phyloP scores from a whole-genome alignment of 2,329 filamentous ascomycete genomes.

The Helicocarpus griseus region DNA sequence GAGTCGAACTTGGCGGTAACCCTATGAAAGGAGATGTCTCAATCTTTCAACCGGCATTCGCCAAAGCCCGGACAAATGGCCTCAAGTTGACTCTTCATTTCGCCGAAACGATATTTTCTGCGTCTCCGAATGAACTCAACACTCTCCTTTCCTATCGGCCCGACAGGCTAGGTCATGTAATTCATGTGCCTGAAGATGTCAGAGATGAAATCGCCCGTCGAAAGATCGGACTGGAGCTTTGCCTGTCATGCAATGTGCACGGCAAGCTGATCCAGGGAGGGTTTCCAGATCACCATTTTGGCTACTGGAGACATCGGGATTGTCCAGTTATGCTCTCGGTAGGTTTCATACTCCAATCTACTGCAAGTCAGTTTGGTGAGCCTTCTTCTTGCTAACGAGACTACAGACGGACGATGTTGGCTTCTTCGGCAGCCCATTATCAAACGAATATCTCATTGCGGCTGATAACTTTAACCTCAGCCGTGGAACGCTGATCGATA shows the following conservation, averaged over 20 bases:
- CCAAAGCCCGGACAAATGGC: slow-evolving; percentile 43
- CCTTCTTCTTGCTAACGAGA: not conserved
- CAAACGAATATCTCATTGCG: slow-evolving; percentile 66
- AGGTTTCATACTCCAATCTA: no score
- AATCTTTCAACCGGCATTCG: slow-evolving; percentile 51
- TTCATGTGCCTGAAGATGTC: slow-evolving; percentile 57
- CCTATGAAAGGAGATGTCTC: slow-evolving; percentile 54
- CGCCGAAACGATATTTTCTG: slow-evolving; percentile 55
- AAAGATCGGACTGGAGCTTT: slow-evolving; percentile 61
- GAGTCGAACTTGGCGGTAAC: slow-evolving; percentile 70
- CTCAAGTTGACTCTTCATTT: slow-evolving; percentile 68
- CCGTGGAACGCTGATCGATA: slow-evolving; percentile 37
- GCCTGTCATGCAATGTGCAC: slow-evolving; percentile 71
- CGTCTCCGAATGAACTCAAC: slow-evolving; percentile 50
- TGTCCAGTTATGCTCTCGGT: slow-evolving; percentile 60
- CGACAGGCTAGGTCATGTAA: slow-evolving; percentile 66
- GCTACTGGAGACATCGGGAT: slow-evolving; percentile 54
- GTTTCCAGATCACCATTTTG: slow-evolving; percentile 64
- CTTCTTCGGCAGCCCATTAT: slow-evolving; percentile 66
- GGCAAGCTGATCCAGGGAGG: slow-evolving; percentile 61
- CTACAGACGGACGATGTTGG: slow-evolving; percentile 71
- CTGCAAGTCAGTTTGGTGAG: no score
- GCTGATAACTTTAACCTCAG: slow-evolving; percentile 58
- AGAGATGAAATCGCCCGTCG: slow-evolving; percentile 45
- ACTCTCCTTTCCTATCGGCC: slow-evolving; percentile 58